phyloP scores from a whole-genome alignment of 2,329 filamentous ascomycete genomes.

The Aureobasidium sp. region DNA sequence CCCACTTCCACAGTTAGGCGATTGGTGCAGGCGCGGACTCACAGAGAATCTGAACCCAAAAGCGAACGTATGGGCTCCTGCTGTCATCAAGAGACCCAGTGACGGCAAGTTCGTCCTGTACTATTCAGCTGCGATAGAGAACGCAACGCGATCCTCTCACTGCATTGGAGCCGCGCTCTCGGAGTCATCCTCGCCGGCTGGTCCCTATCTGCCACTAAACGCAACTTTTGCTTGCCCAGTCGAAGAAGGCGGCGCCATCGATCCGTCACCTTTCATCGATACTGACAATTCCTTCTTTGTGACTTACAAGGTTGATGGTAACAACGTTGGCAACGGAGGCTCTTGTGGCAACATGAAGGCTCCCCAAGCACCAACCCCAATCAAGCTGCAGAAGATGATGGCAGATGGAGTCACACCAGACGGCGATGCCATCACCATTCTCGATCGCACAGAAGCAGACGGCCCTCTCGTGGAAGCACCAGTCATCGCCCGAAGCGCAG shows the following conservation, averaged over 20 bases:
- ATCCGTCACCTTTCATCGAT: slow-evolving; percentile 27
- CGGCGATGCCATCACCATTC: slow-evolving; percentile 22
- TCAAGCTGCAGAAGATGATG: slow-evolving; percentile 29
- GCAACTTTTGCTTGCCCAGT: slow-evolving; percentile 25
- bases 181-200: slow-evolving; percentile 20
- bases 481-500: slow-evolving; percentile 22
- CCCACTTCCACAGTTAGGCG: slow-evolving; percentile 26
- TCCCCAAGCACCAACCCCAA: slow-evolving; percentile 24
- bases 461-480: slow-evolving; percentile 33
- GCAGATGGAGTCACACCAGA: slow-evolving; percentile 25
- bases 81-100: slow-evolving; percentile 23
- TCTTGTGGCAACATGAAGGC: slow-evolving; percentile 27
- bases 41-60: slow-evolving; percentile 18
- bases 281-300: slow-evolving; percentile 25
- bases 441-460: slow-evolving; percentile 25
- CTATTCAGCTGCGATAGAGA: slow-evolving; percentile 27
- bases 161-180: slow-evolving; percentile 31
- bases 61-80: slow-evolving; percentile 29
- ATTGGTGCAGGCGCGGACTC: slow-evolving; percentile 21
- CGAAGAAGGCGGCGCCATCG: slow-evolving; percentile 29
- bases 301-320: slow-evolving; percentile 31
- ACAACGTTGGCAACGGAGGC: slow-evolving; percentile 28
- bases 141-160: slow-evolving; percentile 18
- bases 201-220: slow-evolving; percentile 25
- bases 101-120: slow-evolving; percentile 29